phyloP scores from a whole-genome alignment of 306 rosid species.

The Malus sieversii region DNA sequence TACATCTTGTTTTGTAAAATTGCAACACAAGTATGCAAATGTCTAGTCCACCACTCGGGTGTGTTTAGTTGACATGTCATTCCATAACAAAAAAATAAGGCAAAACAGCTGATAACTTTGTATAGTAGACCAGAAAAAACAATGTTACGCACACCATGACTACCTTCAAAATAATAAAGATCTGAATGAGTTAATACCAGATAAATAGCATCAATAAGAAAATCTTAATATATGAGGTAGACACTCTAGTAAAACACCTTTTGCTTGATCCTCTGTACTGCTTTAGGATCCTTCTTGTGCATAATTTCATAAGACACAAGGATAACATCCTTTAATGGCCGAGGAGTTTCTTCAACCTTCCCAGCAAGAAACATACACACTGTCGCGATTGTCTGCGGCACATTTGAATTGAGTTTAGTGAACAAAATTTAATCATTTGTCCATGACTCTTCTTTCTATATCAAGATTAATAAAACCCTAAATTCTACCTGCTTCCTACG shows the following conservation, averaged over 20 bases:
- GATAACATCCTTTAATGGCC: constrained; percentile 90
- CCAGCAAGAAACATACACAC: constrained; percentile 99
- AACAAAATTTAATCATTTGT: constrained; percentile 7
- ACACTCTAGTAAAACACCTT: constrained; percentile 47
- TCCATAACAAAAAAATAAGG: not conserved
- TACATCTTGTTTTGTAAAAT: not conserved
- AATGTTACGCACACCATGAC: not conserved
- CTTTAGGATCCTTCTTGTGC: constrained; percentile 84
- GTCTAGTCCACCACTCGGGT: not conserved
- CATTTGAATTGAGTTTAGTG: constrained; percentile 24
- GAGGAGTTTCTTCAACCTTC: constrained; percentile 98
- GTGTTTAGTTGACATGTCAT: not conserved
- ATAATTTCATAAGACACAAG: constrained; percentile 89
- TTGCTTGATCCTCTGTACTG: constrained; percentile 82
- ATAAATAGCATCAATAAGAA: not conserved
- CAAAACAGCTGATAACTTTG: not conserved
- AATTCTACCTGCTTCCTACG: not conserved
- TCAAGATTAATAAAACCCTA: not conserved
- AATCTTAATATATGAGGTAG: not conserved
- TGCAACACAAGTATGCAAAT: not conserved
- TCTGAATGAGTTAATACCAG: not conserved
- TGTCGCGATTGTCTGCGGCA: constrained; percentile 86
- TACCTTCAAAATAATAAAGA: not conserved
- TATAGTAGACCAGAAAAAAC: not conserved
- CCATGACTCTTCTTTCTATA: not conserved